Percentiles rank a stretch among this genome's conserved stretches.
Conservation (phyloP, 2,329 filamentous ascomycete genomes). For the Peltaster fructicola region DNA sequence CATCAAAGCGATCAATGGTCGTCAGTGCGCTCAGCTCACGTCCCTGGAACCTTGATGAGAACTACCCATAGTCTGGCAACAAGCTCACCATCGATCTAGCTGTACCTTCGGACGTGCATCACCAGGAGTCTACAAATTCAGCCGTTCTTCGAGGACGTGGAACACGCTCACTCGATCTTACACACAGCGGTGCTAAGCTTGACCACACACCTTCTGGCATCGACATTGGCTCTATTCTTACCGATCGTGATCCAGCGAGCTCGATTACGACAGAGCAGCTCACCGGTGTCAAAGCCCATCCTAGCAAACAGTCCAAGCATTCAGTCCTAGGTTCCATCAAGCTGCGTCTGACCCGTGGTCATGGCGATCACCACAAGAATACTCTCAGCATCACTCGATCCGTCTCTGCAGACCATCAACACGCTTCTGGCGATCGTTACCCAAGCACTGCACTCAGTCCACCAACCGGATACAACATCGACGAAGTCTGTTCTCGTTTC, state of each 20-base stretch:
- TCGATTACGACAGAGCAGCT: conserved; percentile 17
- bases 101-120: conserved; percentile 16
- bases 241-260: conserved; percentile 10
- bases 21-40: conserved; percentile 21
- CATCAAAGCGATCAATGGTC: conserved; percentile 16
- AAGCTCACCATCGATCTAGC: conserved; percentile 24
- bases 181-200: conserved; percentile 6
- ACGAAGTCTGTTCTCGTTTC: conserved; percentile 26
- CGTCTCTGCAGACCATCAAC: conserved; percentile 10
- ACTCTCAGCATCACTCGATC: conserved; percentile 3
- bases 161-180: conserved; percentile 13
- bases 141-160: conserved; percentile 13
- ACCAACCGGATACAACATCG: conserved; percentile 23
- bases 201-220: conserved; percentile 11
- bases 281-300: conserved; percentile 13
- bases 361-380: conserved; percentile 4
- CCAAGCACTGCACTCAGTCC: conserved; percentile 29
- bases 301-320: conserved; percentile 17
- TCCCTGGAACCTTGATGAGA: conserved; percentile 31
- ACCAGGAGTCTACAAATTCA: conserved; percentile 13
- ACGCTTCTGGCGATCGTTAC: conserved; percentile 30
- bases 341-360: conserved; percentile 11
- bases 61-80: conserved; percentile 27
- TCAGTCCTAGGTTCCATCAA: conserved; percentile 20
- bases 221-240: conserved; percentile 16